phyloP scores from a whole-genome alignment of 202 grass and related monocot genomes.

The Hordeum pubiflorum region DNA sequence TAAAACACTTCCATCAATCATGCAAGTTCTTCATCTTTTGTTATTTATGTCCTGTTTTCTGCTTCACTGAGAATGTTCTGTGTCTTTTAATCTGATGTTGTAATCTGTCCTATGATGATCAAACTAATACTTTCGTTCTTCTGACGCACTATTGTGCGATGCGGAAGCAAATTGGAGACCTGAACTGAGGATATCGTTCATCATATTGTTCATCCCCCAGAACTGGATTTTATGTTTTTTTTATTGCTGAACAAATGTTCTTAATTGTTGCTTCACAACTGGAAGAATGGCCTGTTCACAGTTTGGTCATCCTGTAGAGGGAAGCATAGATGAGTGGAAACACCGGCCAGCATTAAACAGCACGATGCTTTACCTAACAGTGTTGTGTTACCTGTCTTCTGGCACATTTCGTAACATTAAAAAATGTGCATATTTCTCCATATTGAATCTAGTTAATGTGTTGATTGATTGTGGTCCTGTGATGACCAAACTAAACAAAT shows the following conservation, averaged over 20 bases:
- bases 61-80: no score
- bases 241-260: neutral
- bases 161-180: conserved; percentile 26
- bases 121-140: conserved; percentile 44
- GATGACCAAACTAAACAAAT: no score
- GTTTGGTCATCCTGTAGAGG: conserved; percentile 37
- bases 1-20: conserved; percentile 40
- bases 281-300: conserved; percentile 15
- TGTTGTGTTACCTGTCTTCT: conserved; percentile 52
- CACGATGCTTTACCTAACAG: conserved; percentile 13
- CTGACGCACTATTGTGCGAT: conserved; percentile 7
- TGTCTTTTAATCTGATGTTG: neutral
- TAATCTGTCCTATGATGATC: conserved; percentile 17
- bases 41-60: no score
- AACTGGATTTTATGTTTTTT: neutral
- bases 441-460: no score
- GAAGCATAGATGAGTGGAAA: conserved; percentile 36
- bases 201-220: neutral
- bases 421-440: neutral
- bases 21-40: conserved; percentile 76
- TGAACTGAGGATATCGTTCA: conserved; percentile 24
- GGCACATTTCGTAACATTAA: neutral
- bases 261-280: conserved; percentile 25
- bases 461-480: no score
- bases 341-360: conserved; percentile 37